These are phyloP conservation scores for Cutaneotrichosporon spelunceum DNA, from an alignment of 1,284 basidiomycete genomes.

Conservation along the genomic window DNA sequence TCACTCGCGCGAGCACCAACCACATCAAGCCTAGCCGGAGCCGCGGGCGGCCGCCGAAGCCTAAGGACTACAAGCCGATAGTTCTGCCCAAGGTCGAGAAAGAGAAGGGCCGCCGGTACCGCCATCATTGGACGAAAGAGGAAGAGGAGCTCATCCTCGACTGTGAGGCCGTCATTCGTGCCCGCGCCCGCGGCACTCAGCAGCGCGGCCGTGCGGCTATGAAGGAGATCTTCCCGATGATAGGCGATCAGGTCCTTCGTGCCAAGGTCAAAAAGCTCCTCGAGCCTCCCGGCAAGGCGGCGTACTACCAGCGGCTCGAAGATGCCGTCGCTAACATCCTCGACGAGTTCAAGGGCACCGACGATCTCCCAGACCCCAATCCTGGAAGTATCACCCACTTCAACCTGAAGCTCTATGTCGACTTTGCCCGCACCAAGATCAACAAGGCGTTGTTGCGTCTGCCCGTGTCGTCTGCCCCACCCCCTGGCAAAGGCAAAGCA, in stretches of 20 bases:
- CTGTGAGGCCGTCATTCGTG: conserved; percentile 73
- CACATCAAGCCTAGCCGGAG: background rate
- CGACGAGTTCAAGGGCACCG: conserved; percentile 65
- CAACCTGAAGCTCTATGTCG: conserved; percentile 68
- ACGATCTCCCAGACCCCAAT: conserved; percentile 67
- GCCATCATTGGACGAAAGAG: conserved; percentile 77
- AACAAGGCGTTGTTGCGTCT: conserved; percentile 72
- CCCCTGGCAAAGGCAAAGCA: conserved; percentile 12
- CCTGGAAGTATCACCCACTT: conserved; percentile 68
- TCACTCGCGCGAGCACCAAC: background rate
- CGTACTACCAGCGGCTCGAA: conserved; percentile 74
- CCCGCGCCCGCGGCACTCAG: conserved; percentile 55
- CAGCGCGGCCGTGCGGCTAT: conserved; percentile 54
- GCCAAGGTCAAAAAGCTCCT: conserved; percentile 55
- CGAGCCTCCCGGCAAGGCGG: conserved; percentile 63
- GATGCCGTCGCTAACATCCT: conserved; percentile 76
- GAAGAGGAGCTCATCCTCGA: conserved; percentile 84
- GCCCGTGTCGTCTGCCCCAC: conserved; percentile 22
- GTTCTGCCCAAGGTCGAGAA: conserved; percentile 2
- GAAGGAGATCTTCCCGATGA: conserved; percentile 68
- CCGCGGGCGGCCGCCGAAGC: conserved; percentile 7
- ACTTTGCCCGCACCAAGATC: conserved; percentile 71
- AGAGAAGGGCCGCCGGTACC: conserved; percentile 31
- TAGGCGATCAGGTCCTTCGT: conserved; percentile 30
- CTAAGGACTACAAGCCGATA: conserved; percentile 5